phyloP scores from a whole-genome alignment of 768 basidiomycete species.

The Megacollybia marginata region DNA sequence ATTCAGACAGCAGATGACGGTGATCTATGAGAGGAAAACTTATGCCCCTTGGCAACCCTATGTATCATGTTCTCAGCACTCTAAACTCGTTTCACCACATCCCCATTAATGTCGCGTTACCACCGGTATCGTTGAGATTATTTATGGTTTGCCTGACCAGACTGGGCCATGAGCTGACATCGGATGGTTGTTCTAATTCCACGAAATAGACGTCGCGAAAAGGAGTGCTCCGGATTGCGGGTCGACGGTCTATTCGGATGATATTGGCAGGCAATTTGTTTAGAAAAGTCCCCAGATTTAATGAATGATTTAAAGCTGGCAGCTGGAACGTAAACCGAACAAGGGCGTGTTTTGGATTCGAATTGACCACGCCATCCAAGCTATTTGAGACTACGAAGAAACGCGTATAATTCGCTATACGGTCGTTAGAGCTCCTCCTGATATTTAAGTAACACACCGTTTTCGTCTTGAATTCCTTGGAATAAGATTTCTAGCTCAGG shows the following conservation, averaged over 20 bases:
- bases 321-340: slow-evolving; percentile 18
- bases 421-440: not conserved
- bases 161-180: slow-evolving; percentile 1
- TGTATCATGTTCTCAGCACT: not conserved
- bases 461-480: slow-evolving; percentile 58
- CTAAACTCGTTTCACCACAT: slow-evolving; percentile 32
- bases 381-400: slow-evolving; percentile 50
- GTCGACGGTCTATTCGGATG: slow-evolving; percentile 58
- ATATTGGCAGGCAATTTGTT: slow-evolving; percentile 35
- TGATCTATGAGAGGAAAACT: slow-evolving; percentile 1
- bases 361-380: not conserved
- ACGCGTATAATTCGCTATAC: slow-evolving; percentile 58
- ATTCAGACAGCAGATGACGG: slow-evolving; percentile 17
- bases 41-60: no score
- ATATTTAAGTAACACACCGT: slow-evolving; percentile 28
- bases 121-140: slow-evolving; percentile 24
- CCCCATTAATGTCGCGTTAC: slow-evolving; percentile 35
- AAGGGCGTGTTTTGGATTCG: slow-evolving; percentile 20
- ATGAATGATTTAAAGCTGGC: slow-evolving; percentile 5
- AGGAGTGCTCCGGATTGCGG: slow-evolving; percentile 33
- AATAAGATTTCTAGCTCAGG: slow-evolving; percentile 53
- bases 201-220: slow-evolving; percentile 61
- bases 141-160: slow-evolving; percentile 27
- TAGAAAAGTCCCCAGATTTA: slow-evolving; percentile 5
- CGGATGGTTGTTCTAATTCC: slow-evolving; percentile 36